These are phyloP conservation scores for Raffaelea albimanens DNA, from an alignment of 2,329 filamentous ascomycete genomes.

Conservation along the genomic window DNA sequence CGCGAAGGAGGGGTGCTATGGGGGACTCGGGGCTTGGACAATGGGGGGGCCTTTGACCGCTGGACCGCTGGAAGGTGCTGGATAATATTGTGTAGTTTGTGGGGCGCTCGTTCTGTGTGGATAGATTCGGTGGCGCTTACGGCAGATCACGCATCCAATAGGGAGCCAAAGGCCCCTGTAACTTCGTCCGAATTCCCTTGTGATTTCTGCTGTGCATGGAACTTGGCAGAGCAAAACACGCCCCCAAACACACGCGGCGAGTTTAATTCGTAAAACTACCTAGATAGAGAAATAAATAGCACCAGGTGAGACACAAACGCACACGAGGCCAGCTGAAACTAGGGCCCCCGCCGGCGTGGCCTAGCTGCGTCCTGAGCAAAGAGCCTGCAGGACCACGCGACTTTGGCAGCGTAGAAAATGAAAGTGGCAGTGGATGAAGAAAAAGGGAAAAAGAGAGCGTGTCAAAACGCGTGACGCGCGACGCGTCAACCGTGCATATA, in stretches of 20 bases:
- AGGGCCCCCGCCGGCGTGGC: neutral
- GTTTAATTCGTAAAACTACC: too few relatives aligned
- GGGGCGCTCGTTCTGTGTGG: too few relatives aligned
- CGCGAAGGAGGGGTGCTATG: too few relatives aligned
- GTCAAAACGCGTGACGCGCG: neutral
- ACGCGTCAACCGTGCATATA: too few relatives aligned
- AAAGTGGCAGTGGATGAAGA: neutral
- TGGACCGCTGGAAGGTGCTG: neutral
- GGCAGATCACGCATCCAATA: constrained; percentile 7
- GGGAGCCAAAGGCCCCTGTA: neutral
- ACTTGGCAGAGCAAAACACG: neutral
- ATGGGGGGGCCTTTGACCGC: too few relatives aligned
- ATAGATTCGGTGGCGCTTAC: constrained; percentile 4
- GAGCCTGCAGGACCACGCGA: constrained; percentile 7
- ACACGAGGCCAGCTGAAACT: neutral
- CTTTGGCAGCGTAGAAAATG: neutral
- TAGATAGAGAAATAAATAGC: too few relatives aligned
- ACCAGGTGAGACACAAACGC: too few relatives aligned
- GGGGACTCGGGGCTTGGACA: too few relatives aligned
- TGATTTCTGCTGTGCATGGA: too few relatives aligned
- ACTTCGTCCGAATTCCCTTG: neutral
- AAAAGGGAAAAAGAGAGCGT: neutral
- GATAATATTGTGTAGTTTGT: neutral
- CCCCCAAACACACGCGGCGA: too few relatives aligned
- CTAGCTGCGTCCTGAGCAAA: constrained; percentile 4